Percentiles rank a stretch among this genome's conserved stretches.
phyloP scores from a whole-genome alignment of 768 basidiomycete genomes.

The Clavaria fumosa region DNA sequence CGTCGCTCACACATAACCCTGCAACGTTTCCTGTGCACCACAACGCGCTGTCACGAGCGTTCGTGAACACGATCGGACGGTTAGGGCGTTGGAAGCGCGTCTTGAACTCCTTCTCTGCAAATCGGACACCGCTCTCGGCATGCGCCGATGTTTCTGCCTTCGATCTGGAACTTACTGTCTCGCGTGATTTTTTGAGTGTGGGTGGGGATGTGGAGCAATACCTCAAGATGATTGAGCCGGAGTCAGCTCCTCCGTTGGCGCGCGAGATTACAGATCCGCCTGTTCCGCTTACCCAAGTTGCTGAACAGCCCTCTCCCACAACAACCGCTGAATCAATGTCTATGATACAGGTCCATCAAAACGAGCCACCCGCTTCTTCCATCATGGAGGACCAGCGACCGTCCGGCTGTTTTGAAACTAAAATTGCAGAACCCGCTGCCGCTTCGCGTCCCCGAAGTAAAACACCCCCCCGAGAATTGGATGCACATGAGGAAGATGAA shows the following conservation, averaged over 20 bases:
- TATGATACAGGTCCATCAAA: neutral
- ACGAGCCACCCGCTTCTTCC: neutral
- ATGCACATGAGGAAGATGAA: neutral
- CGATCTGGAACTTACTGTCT: slow-evolving; percentile 43
- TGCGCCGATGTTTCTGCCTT: slow-evolving; percentile 49
- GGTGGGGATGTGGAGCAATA: slow-evolving; percentile 54
- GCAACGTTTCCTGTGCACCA: slow-evolving; percentile 38
- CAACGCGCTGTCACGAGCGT: slow-evolving; percentile 52
- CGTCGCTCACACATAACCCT: slow-evolving; percentile 25
- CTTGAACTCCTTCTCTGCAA: slow-evolving; percentile 32
- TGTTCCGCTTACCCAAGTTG: neutral
- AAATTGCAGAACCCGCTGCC: neutral
- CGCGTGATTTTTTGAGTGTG: slow-evolving; percentile 42
- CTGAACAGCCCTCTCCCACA: neutral
- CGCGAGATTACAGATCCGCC: neutral
- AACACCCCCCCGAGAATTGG: neutral
- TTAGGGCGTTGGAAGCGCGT: slow-evolving; percentile 75
- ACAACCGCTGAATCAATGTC: neutral
- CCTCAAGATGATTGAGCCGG: slow-evolving; percentile 37
- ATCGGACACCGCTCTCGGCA: slow-evolving; percentile 18
- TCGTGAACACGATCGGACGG: slow-evolving; percentile 71
- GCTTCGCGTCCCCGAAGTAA: too few species aligned
- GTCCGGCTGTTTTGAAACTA: neutral
- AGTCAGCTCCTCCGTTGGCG: slow-evolving; percentile 8
- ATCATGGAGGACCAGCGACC: neutral